Conservation (phyloP, 2,329 filamentous ascomycete genomes). For the Alternaria consortialis region DNA sequence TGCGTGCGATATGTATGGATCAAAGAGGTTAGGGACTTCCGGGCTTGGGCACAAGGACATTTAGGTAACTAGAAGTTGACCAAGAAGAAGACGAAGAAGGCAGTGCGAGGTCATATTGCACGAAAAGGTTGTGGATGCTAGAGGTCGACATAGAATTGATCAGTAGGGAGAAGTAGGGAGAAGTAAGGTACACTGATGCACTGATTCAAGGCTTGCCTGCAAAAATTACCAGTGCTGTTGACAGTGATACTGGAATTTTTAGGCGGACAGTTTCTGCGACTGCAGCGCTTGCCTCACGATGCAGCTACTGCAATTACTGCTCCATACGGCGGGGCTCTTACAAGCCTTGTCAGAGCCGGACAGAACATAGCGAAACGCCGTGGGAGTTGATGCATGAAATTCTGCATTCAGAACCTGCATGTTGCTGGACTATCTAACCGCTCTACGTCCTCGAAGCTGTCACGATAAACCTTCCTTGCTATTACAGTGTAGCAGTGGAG, state of each 20-base stretch:
- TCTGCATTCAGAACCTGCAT: slow-evolving; percentile 1
- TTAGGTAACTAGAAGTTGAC: slow-evolving; percentile 20
- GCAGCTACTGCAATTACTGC: background rate
- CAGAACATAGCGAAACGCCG: slow-evolving; percentile 3
- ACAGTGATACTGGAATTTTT: background rate
- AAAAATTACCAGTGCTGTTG: background rate
- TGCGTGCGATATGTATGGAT: slow-evolving; percentile 53
- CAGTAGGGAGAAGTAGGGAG: background rate
- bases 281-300: slow-evolving; percentile 4
- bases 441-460: slow-evolving; percentile 3
- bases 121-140: background rate
- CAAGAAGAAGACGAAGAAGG: slow-evolving; percentile 2
- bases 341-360: background rate
- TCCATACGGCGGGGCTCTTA: background rate
- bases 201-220: background rate
- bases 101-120: background rate
- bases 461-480: background rate
- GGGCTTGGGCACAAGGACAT: slow-evolving; percentile 30
- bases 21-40: slow-evolving; percentile 53
- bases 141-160: background rate
- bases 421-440: background rate
- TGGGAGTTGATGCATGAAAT: slow-evolving; percentile 1
- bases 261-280: background rate
- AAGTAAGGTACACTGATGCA: background rate
- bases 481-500: background rate